Evolutionary conservation across 352 stramenopile genomes (phyloP).

Genomic region (Globisporangium mamillatum): DNA sequence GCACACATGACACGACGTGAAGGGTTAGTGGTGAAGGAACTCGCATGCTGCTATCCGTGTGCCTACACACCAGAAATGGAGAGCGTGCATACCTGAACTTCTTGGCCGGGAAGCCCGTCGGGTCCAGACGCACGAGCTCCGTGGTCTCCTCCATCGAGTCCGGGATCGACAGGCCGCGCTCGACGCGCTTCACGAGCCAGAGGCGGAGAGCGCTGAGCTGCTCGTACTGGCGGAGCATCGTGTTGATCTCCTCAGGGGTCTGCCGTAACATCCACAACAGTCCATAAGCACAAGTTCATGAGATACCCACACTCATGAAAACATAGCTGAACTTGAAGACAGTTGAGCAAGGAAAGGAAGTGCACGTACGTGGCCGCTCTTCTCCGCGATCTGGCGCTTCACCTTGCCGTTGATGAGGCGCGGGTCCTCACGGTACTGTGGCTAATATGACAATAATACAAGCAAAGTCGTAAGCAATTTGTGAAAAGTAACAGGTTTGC

Average conservation of each 20-base stretch:
- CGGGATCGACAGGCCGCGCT: constrained; percentile 68
- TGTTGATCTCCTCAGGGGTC: constrained; percentile 85
- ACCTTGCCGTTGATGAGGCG: constrained; percentile 81
- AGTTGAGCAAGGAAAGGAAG: neutral
- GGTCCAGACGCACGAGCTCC: constrained; percentile 75
- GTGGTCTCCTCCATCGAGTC: constrained; percentile 78
- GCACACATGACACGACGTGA: neutral
- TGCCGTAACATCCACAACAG: constrained; percentile 15
- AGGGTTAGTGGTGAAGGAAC: neutral
- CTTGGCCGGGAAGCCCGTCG: constrained; percentile 81
- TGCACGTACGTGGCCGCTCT: constrained; percentile 64
- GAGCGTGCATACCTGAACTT: constrained; percentile 60
- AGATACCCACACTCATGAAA: neutral
- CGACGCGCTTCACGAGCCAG: constrained; percentile 81
- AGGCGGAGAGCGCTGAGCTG: constrained; percentile 69
- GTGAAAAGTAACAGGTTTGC: neutral
- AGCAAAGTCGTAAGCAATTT: neutral
- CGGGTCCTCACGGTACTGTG: constrained; percentile 65
- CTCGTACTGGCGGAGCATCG: constrained; percentile 83
- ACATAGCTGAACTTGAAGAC: neutral
- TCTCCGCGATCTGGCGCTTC: constrained; percentile 81
- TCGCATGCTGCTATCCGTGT: neutral
- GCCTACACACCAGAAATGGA: neutral
- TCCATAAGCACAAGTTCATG: neutral
- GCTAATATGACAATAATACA: constrained; percentile 24